These are phyloP conservation scores for Melaleuca alternifolia DNA, from an alignment of 345 rosid genomes.

Conservation along the genomic window DNA sequence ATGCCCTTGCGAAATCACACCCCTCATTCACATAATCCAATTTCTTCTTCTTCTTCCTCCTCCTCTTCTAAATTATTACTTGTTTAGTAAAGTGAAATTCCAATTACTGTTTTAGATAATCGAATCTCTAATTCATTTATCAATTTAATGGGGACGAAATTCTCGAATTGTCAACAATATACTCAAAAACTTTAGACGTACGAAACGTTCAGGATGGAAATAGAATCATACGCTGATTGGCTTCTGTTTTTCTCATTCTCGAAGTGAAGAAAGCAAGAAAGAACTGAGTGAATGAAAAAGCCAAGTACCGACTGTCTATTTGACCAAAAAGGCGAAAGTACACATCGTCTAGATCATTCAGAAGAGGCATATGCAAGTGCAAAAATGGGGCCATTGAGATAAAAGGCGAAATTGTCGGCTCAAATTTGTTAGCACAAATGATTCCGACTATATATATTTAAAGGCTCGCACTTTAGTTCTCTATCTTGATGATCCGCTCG, in stretches of 20 bases:
- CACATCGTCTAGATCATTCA: not conserved
- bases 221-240: not conserved
- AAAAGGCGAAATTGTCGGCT: not conserved
- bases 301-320: not conserved
- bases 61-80: no score
- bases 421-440: accelerated
- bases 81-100: no score
- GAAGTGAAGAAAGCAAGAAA: not conserved
- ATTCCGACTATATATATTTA: not conserved
- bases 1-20: no score
- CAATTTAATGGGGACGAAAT: no score
- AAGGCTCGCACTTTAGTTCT: not conserved
- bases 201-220: no score
- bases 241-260: no score
- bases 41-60: no score
- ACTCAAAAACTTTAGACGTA: no score
- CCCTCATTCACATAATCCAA: no score
- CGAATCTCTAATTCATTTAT: no score
- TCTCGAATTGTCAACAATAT: no score
- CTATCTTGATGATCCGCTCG: not conserved
- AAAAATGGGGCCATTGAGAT: not conserved
- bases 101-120: no score
- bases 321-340: not conserved
- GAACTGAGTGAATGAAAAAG: not conserved
- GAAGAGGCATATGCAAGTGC: not conserved